Percentiles rank a stretch among this genome's conserved stretches.
These are phyloP conservation scores for Podospora didyma DNA, from an alignment of 495 filamentous ascomycete genomes.

Conservation along the genomic window DNA sequence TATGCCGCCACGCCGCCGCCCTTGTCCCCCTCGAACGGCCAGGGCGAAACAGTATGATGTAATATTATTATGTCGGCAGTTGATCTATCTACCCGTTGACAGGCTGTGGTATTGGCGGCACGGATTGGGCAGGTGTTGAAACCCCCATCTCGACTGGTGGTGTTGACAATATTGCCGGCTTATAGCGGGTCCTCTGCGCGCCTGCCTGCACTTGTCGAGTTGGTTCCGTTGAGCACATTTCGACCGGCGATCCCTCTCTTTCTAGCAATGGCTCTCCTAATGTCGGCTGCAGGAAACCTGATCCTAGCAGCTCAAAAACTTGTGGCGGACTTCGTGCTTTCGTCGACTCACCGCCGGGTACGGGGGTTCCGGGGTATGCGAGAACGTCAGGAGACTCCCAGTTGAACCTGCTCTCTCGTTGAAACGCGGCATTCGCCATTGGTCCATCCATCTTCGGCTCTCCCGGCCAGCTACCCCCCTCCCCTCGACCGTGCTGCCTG, in stretches of 20 bases:
- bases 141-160: too few relatives aligned
- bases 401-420: conserved; percentile 22
- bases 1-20: too few relatives aligned
- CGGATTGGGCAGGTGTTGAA: too few relatives aligned
- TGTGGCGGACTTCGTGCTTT: not conserved
- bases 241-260: not conserved
- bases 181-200: too few relatives aligned
- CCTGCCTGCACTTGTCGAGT: too few relatives aligned
- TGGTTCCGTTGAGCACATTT: not conserved
- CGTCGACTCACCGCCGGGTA: not conserved
- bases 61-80: too few relatives aligned
- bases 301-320: not conserved
- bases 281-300: not conserved
- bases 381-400: conserved; percentile 32
- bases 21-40: too few relatives aligned
- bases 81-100: too few relatives aligned
- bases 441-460: conserved; percentile 14
- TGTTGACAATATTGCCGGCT: too few relatives aligned
- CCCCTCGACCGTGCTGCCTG: not conserved
- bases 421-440: conserved; percentile 5
- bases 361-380: not conserved
- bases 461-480: not conserved
- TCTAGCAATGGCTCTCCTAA: not conserved
- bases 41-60: too few relatives aligned
- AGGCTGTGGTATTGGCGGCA: too few relatives aligned